Base-by-base conservation (phyloP, 2,329 filamentous ascomycete genomes). In the Ceratocystis huliohia region DNA sequence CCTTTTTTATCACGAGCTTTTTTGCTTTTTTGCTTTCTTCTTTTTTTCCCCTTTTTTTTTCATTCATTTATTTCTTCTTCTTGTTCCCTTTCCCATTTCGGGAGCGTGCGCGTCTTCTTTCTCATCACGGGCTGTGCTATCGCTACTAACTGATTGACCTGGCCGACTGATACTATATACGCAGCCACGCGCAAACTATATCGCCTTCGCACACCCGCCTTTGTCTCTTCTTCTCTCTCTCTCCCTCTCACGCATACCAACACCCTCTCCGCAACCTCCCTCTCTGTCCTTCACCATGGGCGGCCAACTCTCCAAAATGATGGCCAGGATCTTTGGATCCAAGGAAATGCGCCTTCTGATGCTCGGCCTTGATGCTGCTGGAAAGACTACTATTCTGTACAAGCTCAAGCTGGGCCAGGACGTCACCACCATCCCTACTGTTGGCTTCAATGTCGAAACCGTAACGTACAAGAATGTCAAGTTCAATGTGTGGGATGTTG, bases 391-490 rank as follows among this genome's bases (percentile, higher is more conserved):
- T 66, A 97, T 97, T 74, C 87, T 99, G 69, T 99, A 97, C 84
- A 97, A 96, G 83, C 84, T 99, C 75, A 97, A 97, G 84, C 86
- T 97, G 69, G 92, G 93, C 78, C 91, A 97, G 82, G 92, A 96
- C 75, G 92, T 97, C 73, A 97, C 94, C 69, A 97, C 94, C 64
- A 97, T 97, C 75, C 94, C 94, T 61, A 99, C 94, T 44, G 94
- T 99, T 73, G 94, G 93, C 72, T 97, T 97, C 84, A 97, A 97
- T 83, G 94, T 97, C 77, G 93, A 97, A 82, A 96, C 91, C 3
- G 92, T 97, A 73, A 95, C 92, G 71, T 96, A 96, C 82, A 96
- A 96, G 84, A 97, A 97, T 77, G 92, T 96, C 78, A 95, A 96
- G 79, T 97, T 97, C 82, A 97, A 95, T 74, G 93, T 97, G 70